These are phyloP conservation scores for Mucor irregularis DNA, from an alignment of 371 early-diverging fungal species.

Conservation along the genomic window DNA sequence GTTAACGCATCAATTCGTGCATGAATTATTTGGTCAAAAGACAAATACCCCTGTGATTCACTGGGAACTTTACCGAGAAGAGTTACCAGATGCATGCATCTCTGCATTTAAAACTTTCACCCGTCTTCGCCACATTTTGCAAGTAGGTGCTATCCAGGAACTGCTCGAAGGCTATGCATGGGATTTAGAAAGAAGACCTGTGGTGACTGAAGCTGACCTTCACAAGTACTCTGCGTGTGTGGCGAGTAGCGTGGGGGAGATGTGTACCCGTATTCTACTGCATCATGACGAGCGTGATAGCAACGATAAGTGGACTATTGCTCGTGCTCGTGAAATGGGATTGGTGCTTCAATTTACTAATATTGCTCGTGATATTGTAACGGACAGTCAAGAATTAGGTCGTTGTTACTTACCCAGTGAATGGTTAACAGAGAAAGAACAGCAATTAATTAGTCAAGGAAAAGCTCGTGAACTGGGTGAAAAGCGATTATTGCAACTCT, in stretches of 20 bases:
- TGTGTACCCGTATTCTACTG: constrained; percentile 44
- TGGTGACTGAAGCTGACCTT: constrained; percentile 44
- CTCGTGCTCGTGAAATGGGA: constrained; percentile 59
- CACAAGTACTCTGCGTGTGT: constrained; percentile 52
- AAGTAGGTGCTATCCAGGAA: constrained; percentile 44
- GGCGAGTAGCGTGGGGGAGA: constrained; percentile 65
- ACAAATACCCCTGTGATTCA: constrained; percentile 19
- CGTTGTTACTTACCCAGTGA: constrained; percentile 52
- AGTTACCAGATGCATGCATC: constrained; percentile 28
- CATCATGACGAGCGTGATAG: background rate
- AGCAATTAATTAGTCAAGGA: constrained; percentile 12
- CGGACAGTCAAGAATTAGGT: constrained; percentile 53
- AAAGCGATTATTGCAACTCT: constrained; percentile 20
- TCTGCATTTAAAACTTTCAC: constrained; percentile 39
- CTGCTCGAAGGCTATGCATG: constrained; percentile 55
- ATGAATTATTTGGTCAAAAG: constrained; percentile 28
- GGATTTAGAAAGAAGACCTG: constrained; percentile 43
- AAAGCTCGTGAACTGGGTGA: constrained; percentile 31
- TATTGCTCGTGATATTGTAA: constrained; percentile 61
- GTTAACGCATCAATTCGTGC: constrained; percentile 27
- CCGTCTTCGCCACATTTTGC: constrained; percentile 40
- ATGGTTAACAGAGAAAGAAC: constrained; percentile 31
- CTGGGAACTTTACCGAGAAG: constrained; percentile 23
- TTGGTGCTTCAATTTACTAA: constrained; percentile 60
- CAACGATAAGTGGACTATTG: constrained; percentile 25